Percentiles rank a stretch among this genome's conserved stretches.
Conservation (phyloP, 139 green algal species). For the Zygnema circumcarinatum region DNA sequence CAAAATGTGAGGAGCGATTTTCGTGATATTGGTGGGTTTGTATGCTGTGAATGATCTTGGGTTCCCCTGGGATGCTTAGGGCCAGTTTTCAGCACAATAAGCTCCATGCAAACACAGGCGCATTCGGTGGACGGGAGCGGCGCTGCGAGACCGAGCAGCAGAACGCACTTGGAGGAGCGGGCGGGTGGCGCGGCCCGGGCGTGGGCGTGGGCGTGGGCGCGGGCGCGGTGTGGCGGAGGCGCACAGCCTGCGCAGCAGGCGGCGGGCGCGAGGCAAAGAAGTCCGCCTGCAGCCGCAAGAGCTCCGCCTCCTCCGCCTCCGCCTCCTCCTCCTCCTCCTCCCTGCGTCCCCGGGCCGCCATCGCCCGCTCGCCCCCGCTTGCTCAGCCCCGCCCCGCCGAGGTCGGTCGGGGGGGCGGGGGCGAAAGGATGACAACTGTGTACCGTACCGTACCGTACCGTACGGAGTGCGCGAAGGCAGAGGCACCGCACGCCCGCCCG, state of each 20-base stretch:
- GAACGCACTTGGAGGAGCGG: not conserved
- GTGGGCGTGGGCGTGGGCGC: too few species aligned
- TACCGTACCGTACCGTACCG: not conserved
- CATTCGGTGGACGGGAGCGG: not conserved
- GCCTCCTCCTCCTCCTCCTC: not conserved
- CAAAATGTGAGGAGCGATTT: not conserved
- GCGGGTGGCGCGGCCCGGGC: not conserved
- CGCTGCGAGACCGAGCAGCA: not conserved
- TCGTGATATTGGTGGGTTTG: too few species aligned
- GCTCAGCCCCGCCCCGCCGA: not conserved
- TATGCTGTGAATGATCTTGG: too few species aligned
- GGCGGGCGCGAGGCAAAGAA: conserved; percentile 7
- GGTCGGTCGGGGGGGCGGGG: not conserved
- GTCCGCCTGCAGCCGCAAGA: conserved; percentile 7
- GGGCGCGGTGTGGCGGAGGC: not conserved
- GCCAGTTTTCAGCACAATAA: not conserved
- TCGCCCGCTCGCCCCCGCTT: not conserved
- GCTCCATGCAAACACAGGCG: not conserved
- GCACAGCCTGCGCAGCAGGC: not conserved
- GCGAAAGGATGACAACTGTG: not conserved
- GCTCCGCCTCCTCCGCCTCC: not conserved
- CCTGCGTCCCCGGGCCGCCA: conserved; percentile 6
- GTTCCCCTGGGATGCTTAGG: not conserved
- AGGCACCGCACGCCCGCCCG: not conserved
- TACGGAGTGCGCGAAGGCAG: not conserved